Conservation (phyloP, 805 yeast species). For the Suhomyces kilbournensis region DNA sequence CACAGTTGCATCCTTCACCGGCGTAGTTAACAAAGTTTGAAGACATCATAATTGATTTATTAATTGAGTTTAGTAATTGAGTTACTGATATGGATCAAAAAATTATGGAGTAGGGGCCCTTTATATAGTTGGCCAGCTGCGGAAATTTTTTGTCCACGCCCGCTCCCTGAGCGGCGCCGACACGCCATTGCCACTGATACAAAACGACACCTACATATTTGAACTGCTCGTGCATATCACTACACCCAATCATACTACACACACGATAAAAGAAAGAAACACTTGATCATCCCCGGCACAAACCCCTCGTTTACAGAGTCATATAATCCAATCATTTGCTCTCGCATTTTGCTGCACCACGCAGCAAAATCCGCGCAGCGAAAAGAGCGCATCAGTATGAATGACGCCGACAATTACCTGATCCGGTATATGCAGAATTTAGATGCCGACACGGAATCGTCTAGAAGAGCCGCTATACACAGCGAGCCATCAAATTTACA, state of each 20-base stretch:
- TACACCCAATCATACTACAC: background rate
- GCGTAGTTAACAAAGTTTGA: slow-evolving; percentile 5
- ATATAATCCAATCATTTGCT: background rate
- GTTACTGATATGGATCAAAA: background rate
- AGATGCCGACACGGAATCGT: background rate
- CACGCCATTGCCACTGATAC: background rate
- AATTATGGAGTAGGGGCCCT: background rate
- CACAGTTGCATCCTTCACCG: slow-evolving; percentile 7
- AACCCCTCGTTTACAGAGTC: background rate
- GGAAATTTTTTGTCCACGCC: background rate
- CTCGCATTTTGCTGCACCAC: background rate
- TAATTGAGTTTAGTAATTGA: background rate
- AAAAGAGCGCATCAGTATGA: background rate
- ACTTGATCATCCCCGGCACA: background rate
- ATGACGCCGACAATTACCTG: background rate
- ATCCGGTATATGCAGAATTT: background rate
- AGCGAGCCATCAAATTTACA: background rate
- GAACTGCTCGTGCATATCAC: background rate
- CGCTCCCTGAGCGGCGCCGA: background rate
- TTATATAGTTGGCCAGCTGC: background rate
- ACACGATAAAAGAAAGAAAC: background rate
- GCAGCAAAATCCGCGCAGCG: background rate
- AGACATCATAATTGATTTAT: background rate
- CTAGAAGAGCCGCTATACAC: background rate
- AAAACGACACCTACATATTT: background rate